phyloP scores from a whole-genome alignment of 371 early-diverging fungal genomes.

The Rhizomucor pusillus region DNA sequence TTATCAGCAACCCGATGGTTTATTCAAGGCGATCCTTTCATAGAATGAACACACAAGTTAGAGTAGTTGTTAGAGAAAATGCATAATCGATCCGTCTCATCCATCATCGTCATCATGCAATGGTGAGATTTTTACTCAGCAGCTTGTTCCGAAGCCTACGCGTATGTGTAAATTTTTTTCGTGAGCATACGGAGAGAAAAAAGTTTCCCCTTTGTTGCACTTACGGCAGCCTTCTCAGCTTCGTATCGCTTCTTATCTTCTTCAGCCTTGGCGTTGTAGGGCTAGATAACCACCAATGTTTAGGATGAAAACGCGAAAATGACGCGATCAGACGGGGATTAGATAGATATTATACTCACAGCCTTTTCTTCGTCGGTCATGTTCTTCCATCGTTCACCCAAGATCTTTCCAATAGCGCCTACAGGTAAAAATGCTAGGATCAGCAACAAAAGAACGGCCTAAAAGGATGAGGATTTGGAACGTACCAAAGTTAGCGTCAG shows the following conservation, averaged over 20 bases:
- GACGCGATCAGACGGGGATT: slow-evolving; percentile 7
- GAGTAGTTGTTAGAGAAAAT: neutral
- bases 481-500: slow-evolving; percentile 77
- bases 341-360: slow-evolving; percentile 29
- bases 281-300: slow-evolving; percentile 15
- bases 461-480: neutral
- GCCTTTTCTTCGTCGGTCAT: slow-evolving; percentile 63
- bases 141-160: too few relatives aligned
- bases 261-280: slow-evolving; percentile 52
- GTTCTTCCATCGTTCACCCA: slow-evolving; percentile 80
- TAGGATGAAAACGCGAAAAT: neutral
- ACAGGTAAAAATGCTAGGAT: neutral
- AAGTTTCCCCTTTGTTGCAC: slow-evolving; percentile 1
- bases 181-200: neutral
- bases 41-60: slow-evolving; percentile 1
- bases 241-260: slow-evolving; percentile 77
- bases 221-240: slow-evolving; percentile 60
- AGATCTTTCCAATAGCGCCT: slow-evolving; percentile 73
- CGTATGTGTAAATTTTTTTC: neutral
- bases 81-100: slow-evolving; percentile 1
- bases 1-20: slow-evolving; percentile 56
- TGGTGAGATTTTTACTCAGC: neutral
- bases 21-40: slow-evolving; percentile 51
- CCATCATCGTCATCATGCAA: neutral
- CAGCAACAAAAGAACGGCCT: neutral